A percentile compares a stretch with the other conserved stretches of the same genome.
Evolutionary conservation across 2,329 filamentous ascomycete genomes (phyloP).

Genomic region (Chalaropsis ovoidea): DNA sequence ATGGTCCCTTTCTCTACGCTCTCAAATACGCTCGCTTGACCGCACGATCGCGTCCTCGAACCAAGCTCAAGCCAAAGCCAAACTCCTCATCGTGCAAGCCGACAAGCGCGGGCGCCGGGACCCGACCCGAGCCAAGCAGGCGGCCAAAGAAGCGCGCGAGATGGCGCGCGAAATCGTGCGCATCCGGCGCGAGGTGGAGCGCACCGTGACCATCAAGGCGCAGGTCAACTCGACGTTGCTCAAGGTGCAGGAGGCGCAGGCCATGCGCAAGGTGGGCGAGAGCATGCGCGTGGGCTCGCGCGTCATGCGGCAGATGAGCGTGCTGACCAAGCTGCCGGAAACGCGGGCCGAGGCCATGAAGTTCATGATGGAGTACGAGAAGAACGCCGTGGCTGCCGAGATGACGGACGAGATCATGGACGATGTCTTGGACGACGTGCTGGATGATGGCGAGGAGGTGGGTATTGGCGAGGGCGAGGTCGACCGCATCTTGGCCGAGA

Average conservation of each 20-base stretch:
- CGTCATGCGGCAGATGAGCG: constrained; percentile 96
- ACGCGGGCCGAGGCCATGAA: constrained; percentile 79
- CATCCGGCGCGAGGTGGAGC: constrained; percentile 61
- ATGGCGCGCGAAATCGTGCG: constrained; percentile 84
- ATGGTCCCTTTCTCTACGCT: constrained; percentile 81
- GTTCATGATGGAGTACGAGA: constrained; percentile 76
- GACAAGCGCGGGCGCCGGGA: constrained; percentile 72
- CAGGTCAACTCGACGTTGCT: constrained; percentile 89
- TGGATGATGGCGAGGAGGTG: constrained; percentile 42
- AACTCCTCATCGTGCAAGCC: constrained; percentile 71
- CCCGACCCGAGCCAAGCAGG: constrained; percentile 67
- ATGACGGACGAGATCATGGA: constrained; percentile 84
- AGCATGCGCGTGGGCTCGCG: constrained; percentile 75
- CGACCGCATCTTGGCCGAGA: constrained; percentile 83
- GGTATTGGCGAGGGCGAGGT: constrained; percentile 65
- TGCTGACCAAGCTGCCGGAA: constrained; percentile 71
- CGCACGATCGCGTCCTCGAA: constrained; percentile 77
- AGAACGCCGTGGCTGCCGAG: constrained; percentile 94
- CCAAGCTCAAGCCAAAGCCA: constrained; percentile 71
- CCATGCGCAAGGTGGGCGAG: constrained; percentile 89
- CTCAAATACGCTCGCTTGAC: constrained; percentile 87
- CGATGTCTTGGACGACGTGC: constrained; percentile 58
- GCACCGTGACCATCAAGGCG: constrained; percentile 77
- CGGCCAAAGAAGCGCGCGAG: constrained; percentile 68
- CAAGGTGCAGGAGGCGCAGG: constrained; percentile 96